Evolutionary conservation across 768 basidiomycete genomes (phyloP), one percentile per base, ranked within the genome.

Genomic region (Rubroboletus pulcherrimus): DNA sequence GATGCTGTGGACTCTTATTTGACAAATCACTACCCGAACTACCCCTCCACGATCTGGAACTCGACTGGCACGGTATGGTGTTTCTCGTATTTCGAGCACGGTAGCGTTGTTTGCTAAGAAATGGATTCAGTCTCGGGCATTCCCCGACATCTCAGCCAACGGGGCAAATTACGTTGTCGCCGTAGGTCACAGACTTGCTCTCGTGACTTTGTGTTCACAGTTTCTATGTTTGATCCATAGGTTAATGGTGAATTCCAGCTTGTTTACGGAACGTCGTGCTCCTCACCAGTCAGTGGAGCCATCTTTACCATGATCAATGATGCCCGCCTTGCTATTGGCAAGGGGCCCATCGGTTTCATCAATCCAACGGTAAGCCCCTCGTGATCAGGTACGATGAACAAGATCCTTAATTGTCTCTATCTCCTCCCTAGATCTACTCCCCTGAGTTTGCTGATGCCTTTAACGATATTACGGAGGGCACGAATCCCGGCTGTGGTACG

Each of bases 381-480:
- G 11, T 35, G 47, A 44, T 31, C 48, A 7, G 14, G 15, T 11
- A 39, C 10, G 19, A 39, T 44, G 14, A 34, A 39, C n/a, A 12
- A 7, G 19, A 9, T 1, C 21, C 15, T 26, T 26, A 4, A 37
- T 5, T 49, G 6, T 26, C 17, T 21, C 6, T 2, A 26, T 33
- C 17, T 2, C 17, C 10, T 3, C 6, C 15, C 21, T 43, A 58
- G 57, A 58, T 58, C 8, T 58, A 59, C 11, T 59, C 57, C 5
- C 0, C 49, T 7, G 30, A 53, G 30, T 59, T 58, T 41, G 24
- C 44, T 29, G 2, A 4, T 0, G 45, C 49, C 9, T 53, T 59
- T 60, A 71, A 80, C 52, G 81, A 82, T 53, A 80, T 82, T 50
- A 77, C 72, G 1, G 60, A 63, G 5, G 81, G 81, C 2, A 66